Evolutionary conservation across 805 yeast genomes (phyloP), one percentile per base, ranked within the genome.

Genomic region (Pichia thaimueangensis): DNA sequence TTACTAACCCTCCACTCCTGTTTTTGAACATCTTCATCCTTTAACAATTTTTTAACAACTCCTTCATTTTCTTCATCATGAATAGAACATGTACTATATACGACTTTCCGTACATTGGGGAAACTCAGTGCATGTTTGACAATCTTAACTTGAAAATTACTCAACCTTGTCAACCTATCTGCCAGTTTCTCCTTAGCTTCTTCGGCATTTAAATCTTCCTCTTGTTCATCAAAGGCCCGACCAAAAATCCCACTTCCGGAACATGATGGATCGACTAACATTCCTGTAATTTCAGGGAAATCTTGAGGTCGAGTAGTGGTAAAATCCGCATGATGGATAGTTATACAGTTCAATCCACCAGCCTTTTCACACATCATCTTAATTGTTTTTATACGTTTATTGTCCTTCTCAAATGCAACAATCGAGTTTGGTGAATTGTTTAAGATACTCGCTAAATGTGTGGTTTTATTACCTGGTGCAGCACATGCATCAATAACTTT

Each of bases 161-260:
- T 76, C 36, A 93, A 69, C 54, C 82, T 86, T 19, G 72, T 70
- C 37, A 94, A 68, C 56, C 96, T 67, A 47, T 74, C 75, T n/a
- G 62, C 65, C 8, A 61, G 52, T 20, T 59, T 65, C 30, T 72
- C 75, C 29, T 47, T 47, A 13, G 43, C 42, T 31, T 68, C 69
- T 30, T 67, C 66, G 45, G 76, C 79, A 40, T 75, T 74, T 6
- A 35, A 24, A n/a, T n/a, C n/a, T 19, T 35, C 42, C 9, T 55
- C 54, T 17, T 54, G 57, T 46, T 70, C 86, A 37, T 80, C 81
- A 45, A 73, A 65, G 2, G 82, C 85, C 29, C 95, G 68, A n/a
- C 97, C 96, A 66, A 91, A 91, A 32, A 93, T 93, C 4, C 99
- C 99, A 36, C 95, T 83, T 0, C 99, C 99, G 20, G 96, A 87